Evolutionary conservation across 805 yeast species (phyloP), one percentile per base, ranked within the genome.

Genomic region (Metschnikowia drakensbergensis): DNA sequence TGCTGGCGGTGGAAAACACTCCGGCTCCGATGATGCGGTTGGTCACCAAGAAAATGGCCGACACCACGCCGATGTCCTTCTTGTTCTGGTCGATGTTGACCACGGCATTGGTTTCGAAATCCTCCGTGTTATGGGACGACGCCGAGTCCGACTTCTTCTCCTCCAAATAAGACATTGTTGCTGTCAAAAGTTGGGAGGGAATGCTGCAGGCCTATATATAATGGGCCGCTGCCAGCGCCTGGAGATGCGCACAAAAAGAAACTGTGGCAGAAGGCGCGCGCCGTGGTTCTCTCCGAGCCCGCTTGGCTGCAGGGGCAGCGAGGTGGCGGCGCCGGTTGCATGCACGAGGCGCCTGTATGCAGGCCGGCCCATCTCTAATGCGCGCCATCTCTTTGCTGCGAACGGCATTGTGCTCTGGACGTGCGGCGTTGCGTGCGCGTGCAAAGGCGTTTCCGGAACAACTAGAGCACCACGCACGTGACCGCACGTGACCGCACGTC

Each of bases 41-140:
- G 33, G 59, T 47, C 39, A 55, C 50, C 29, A 57, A 45, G 44
- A 55, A 55, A 10, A 55, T 37, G 33, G 79, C 77, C 22, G 78
- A 72, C 29, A 75, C 48, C 37, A 65, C 62, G 4, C 81, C 80
- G 44, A 74, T 74, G 43, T 71, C 67, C 59, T 75, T 76, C 45
- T 58, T 62, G 62, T 75, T 75, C 49, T 70, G 64, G 54, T 75
- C 80, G 13, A 72, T 45, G 54, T 71, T 65, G 29, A 72, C 69
- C 39, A 68, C 64, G 29, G 54, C 52, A 23, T 47, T 48, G 30
- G 53, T 37, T 45, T 55, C 57, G 35, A 48, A 44, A 41, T 55
- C 58, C 44, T 49, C 53, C n/a, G 45, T 37, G 10, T 46, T 36
- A 29, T 49, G 34, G 31, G 39, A 34, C 26, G 42, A 48, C 32